Evolutionary conservation across 1,284 basidiomycete genomes (phyloP).

Genomic region (Tilletia setariae): DNA sequence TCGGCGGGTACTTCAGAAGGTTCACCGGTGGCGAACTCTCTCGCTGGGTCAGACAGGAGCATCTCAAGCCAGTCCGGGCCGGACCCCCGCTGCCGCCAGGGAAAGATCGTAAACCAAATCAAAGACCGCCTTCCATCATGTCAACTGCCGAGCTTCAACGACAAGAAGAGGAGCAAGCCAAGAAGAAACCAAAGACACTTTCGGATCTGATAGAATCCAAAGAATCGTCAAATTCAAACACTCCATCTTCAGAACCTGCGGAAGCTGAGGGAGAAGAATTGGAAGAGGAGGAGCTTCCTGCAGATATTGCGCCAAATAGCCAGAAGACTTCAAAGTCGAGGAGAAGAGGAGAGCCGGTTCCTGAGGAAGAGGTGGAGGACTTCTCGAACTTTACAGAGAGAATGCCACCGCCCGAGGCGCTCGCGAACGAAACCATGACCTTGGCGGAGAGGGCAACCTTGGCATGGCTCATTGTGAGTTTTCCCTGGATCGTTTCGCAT

Average conservation of each 20-base stretch:
- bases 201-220: neutral
- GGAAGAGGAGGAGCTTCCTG: too few relatives aligned
- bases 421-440: slow-evolving; percentile 36
- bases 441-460: slow-evolving; percentile 50
- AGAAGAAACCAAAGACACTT: neutral
- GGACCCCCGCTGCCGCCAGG: slow-evolving; percentile 20
- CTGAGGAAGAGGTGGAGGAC: neutral
- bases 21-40: slow-evolving; percentile 44
- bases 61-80: slow-evolving; percentile 35
- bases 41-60: slow-evolving; percentile 44
- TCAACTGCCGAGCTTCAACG: neutral
- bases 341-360: neutral
- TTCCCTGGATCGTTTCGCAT: neutral
- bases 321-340: neutral
- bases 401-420: slow-evolving; percentile 33
- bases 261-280: too few relatives aligned
- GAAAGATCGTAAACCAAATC: neutral
- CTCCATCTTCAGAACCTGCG: neutral
- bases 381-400: slow-evolving; percentile 21
- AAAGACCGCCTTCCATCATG: neutral
- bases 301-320: neutral
- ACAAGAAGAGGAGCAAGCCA: neutral
- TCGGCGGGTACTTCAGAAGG: slow-evolving; percentile 50
- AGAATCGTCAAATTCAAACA: too few relatives aligned
- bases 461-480: slow-evolving; percentile 40